These are phyloP conservation scores for Nannochloropsis salina DNA, from an alignment of 108 stramenopile genomes.

Conservation along the genomic window DNA sequence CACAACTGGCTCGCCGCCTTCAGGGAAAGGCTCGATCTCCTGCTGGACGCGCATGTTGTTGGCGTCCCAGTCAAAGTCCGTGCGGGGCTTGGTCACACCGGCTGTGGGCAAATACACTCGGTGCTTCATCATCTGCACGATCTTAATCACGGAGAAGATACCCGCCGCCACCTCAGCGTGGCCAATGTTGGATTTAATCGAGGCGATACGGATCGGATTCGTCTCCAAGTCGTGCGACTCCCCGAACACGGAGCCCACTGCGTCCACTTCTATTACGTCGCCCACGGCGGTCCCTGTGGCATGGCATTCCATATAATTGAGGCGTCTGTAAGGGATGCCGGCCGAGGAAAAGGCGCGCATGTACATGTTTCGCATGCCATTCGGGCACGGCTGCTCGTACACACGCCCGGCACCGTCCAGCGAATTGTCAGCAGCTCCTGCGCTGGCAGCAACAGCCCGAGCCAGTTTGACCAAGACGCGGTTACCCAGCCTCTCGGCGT, in stretches of 20 bases:
- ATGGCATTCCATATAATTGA: conserved; percentile 4
- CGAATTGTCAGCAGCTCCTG: not conserved
- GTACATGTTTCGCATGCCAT: not conserved
- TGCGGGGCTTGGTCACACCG: conserved; percentile 1
- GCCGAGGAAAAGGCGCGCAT: not conserved
- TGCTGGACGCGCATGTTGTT: conserved; percentile 18
- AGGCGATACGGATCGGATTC: not conserved
- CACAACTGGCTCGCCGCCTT: not conserved
- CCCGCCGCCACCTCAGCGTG: conserved; percentile 22
- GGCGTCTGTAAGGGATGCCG: not conserved
- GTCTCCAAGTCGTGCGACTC: conserved; percentile 8
- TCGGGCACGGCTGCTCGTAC: not conserved
- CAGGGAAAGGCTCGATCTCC: not conserved
- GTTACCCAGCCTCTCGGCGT: not conserved
- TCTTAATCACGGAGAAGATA: conserved; percentile 18
- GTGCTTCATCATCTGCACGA: conserved; percentile 21
- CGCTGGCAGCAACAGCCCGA: not conserved
- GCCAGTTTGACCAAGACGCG: not conserved
- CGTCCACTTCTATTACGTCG: not conserved
- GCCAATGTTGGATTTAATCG: conserved; percentile 13
- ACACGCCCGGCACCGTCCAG: conserved; percentile 4
- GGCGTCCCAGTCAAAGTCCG: not conserved
- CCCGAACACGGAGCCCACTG: conserved; percentile 5
- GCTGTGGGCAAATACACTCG: conserved; percentile 1
- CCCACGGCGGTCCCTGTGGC: conserved; percentile 20